Base-by-base conservation (phyloP, 768 basidiomycete genomes). In the Tulasnella calospora region DNA sequence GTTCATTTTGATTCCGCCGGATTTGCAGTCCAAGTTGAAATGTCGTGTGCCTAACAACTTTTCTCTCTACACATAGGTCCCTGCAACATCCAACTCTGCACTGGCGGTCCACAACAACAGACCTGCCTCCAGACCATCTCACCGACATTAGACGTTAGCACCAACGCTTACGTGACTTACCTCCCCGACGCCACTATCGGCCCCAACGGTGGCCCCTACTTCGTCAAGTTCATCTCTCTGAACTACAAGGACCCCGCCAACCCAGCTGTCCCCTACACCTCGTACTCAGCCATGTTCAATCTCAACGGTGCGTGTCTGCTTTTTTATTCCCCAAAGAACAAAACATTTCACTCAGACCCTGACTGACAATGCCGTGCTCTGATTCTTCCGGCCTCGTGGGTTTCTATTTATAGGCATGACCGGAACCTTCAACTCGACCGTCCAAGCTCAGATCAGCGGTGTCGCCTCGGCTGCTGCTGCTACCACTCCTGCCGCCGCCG, bases 281-380 rank as follows among this genome's bases (percentile, higher is more conserved):
- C 83, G n/a, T 85, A 82, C 82, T 84, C 83, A 13, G 84, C 85
- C 30, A 81, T 80, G 67, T 84, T 84, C 81, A 82, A 81, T 81
- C 82, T 41, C 30, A 40, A 79, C 77, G 55, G 61, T 40, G 30
- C 1, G 57, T 40, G 6, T 15, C 19, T 19, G 44, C 13, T 19
- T 17, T 70, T 23, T 5, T 33, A 2, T 70, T 17, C 3, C n/a
- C 21, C 12, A 9, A 40, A 40, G 15, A 13, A 19, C 15, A 47
- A 47, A 47, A 47, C 6, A 47, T 19, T 47, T 47, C 46, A 5
- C 46, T 47, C 46, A 5, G 46, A 47, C 46, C 46, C 46, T 47
- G 46, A 47, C 46, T 47, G 46, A 47, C 46, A 5, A 80, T 80
- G 69, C 55, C 44, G 23, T 41, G 72, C 21, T 10, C n/a, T 17